These are phyloP conservation scores for Kitagawia praeruptora DNA, from an alignment of 129 eudicot genomes.

Conservation along the genomic window DNA sequence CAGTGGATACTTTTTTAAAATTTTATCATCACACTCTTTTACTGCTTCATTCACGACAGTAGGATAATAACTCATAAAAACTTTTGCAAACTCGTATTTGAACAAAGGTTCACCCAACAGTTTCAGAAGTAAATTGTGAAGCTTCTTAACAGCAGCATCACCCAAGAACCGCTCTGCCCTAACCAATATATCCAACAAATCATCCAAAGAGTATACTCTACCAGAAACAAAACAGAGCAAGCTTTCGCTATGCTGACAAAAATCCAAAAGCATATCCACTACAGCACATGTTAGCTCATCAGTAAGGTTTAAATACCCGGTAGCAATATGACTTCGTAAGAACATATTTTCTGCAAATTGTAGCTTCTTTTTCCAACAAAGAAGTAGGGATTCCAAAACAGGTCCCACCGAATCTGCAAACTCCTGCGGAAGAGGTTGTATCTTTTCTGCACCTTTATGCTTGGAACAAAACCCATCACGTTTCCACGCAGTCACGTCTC, in stretches of 20 bases:
- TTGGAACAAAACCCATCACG: constrained; percentile 95
- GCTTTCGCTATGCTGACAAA: constrained; percentile 80
- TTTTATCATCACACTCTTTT: constrained; percentile 39
- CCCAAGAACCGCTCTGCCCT: constrained; percentile 74
- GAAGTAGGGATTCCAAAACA: constrained; percentile 55
- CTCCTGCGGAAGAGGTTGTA: constrained; percentile 75
- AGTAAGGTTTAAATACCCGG: constrained; percentile 23
- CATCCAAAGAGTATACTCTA: constrained; percentile 43
- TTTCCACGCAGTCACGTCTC: constrained; percentile 97
- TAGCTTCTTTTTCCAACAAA: constrained; percentile 53
- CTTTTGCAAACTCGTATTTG: constrained; percentile 90
- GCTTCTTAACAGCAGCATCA: constrained; percentile 46
- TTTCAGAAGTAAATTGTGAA: constrained; percentile 83
- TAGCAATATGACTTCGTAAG: constrained; percentile 26
- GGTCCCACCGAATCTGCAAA: constrained; percentile 67
- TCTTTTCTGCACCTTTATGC: constrained; percentile 97
- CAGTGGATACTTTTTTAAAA: constrained; percentile 56
- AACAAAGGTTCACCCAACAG: constrained; percentile 78
- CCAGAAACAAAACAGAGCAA: constrained; percentile 83
- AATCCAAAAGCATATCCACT: constrained; percentile 85
- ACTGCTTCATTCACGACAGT: constrained; percentile 51
- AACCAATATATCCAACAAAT: constrained; percentile 61
- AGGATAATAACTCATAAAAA: constrained; percentile 69
- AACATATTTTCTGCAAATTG: constrained; percentile 22
- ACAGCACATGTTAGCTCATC: constrained; percentile 61